Evolutionary conservation across 129 eudicot species (phyloP).

Genomic region (carrot (Daucus carota)): DH1_v3.0 NC_030381.2:56205501-56206000

Average conservation of each 20-base stretch:
- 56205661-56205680: background rate
- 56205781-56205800: conserved; percentile 69
- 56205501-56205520: conserved; percentile 70
- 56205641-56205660: background rate
- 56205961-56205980: too few species aligned
- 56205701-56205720: conserved; percentile 79
- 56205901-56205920: too few species aligned
- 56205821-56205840: background rate
- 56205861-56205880: background rate
- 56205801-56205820: conserved; percentile 1
- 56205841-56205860: too few species aligned
- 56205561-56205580: background rate
- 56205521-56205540: conserved; percentile 72
- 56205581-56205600: background rate
- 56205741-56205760: conserved; percentile 58
- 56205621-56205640: background rate
- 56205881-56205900: too few species aligned
- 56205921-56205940: too few species aligned
- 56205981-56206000: too few species aligned
- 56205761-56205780: conserved; percentile 76
- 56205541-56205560: conserved; percentile 59
- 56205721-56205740: conserved; percentile 67
- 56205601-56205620: background rate
- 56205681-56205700: conserved; percentile 23
- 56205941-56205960: too few species aligned